These are phyloP conservation scores for Candida mesenterica DNA, from an alignment of 1,139 yeast genomes.

Conservation along the genomic window DNA sequence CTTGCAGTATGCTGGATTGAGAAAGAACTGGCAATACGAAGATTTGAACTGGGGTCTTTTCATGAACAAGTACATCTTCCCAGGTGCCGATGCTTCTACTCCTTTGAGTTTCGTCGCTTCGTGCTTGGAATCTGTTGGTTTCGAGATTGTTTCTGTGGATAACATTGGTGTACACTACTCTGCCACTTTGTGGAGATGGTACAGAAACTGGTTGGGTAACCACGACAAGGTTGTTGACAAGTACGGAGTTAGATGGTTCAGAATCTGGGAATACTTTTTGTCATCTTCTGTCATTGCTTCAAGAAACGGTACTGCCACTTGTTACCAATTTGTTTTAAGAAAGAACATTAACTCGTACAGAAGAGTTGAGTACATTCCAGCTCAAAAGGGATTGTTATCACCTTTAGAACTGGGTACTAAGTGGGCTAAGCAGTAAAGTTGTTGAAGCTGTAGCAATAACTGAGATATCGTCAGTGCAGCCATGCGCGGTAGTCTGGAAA, in stretches of 20 bases:
- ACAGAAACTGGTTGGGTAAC: slow-evolving; percentile 90
- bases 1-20: slow-evolving; percentile 86
- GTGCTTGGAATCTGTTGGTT: slow-evolving; percentile 78
- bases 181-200: slow-evolving; percentile 92
- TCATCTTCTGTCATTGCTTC: slow-evolving; percentile 79
- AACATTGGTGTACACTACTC: slow-evolving; percentile 93
- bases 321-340: slow-evolving; percentile 88
- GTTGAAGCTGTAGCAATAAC: too few species aligned
- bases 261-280: slow-evolving; percentile 92
- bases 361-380: slow-evolving; percentile 77
- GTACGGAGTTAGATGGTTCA: slow-evolving; percentile 87
- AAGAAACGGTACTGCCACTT: slow-evolving; percentile 92
- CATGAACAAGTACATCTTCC: slow-evolving; percentile 95
- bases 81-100: slow-evolving; percentile 96
- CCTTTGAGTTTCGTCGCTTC: slow-evolving; percentile 83
- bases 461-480: too few species aligned
- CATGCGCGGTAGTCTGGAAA: too few species aligned
- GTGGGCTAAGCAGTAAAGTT: slow-evolving; percentile 37
- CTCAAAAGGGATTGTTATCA: slow-evolving; percentile 71
- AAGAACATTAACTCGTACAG: slow-evolving; percentile 85
- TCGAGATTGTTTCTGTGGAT: slow-evolving; percentile 81
- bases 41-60: slow-evolving; percentile 93
- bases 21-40: slow-evolving; percentile 94
- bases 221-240: slow-evolving; percentile 72
- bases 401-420: slow-evolving; percentile 53